Evolutionary conservation across 1,284 basidiomycete species (phyloP), one percentile per base, ranked within the genome.

Genomic region (Tremellales sp.): DNA sequence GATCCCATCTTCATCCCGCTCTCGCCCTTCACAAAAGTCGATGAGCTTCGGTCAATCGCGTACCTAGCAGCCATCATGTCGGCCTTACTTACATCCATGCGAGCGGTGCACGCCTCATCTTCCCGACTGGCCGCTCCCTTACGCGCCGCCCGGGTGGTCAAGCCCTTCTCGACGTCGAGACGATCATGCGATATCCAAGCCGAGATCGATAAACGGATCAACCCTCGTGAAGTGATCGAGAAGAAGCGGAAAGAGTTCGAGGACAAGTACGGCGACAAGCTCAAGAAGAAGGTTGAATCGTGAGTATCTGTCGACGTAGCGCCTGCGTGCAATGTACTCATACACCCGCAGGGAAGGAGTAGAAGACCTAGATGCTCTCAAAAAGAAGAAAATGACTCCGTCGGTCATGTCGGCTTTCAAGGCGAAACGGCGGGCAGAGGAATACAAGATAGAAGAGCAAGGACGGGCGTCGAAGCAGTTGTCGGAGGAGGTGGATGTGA

Each of bases 231-330:
- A 47, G 46, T 66, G 12, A 64, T 76, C 42, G 74, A 74, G 53
- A 45, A 54, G 27, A 70, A 72, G 51, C 54, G 62, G 22, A 67
- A 65, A 45, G 64, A 58, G 43, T 67, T 69, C 41, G 72, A 74
- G 52, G 68, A 56, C 7, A 74, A 73, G 58, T 76, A 76, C 53
- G 68, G 63, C 2, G 65, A 70, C 25, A 72, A 73, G 56, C 56
- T 76, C 31, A 71, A 68, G 54, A 52, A 62, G 54, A 63, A 62
- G 54, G 61, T 67, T 27, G 60, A 70, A 46, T 51, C 61, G 74
- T 74, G 59, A 62, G 74, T 71, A 15, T 21, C 21, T 15, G 15
- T 40, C 25, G 5, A 23, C 15, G n/a, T n/a, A n/a, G n/a, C n/a
- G n/a, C n/a, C n/a, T n/a, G n/a, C n/a, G n/a, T n/a, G n/a, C n/a